A percentile compares a stretch with the other conserved stretches of the same genome.
phyloP scores from a whole-genome alignment of 225 moss, liverwort and hornwort genomes.

The Bryoerythrophyllum caledonicum region DNA sequence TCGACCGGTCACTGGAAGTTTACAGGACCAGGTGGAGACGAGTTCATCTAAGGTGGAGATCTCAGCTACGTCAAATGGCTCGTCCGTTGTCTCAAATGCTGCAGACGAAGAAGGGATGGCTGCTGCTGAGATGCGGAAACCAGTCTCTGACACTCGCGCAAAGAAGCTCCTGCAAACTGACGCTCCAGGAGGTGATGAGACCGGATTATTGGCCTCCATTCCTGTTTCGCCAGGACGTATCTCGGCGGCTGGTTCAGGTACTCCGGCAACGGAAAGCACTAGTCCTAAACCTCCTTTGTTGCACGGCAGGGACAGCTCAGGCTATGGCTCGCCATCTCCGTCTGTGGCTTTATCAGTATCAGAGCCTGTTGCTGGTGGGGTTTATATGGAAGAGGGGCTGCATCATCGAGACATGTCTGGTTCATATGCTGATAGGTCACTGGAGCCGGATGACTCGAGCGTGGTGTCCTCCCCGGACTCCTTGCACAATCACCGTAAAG shows the following conservation, averaged over 20 bases:
- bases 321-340: slow-evolving; percentile 24
- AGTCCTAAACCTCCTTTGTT: slow-evolving; percentile 27
- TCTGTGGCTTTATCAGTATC: slow-evolving; percentile 24
- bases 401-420: slow-evolving; percentile 14
- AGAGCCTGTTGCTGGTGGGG: slow-evolving; percentile 19
- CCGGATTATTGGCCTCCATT: background rate
- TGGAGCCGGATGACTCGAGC: slow-evolving; percentile 15
- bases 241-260: slow-evolving; percentile 13
- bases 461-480: slow-evolving; percentile 26
- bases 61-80: slow-evolving; percentile 25
- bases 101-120: slow-evolving; percentile 6
- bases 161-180: slow-evolving; percentile 6
- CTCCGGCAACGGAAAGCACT: slow-evolving; percentile 12
- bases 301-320: too few relatives aligned
- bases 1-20: background rate
- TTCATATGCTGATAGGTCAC: slow-evolving; percentile 23
- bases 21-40: slow-evolving; percentile 5
- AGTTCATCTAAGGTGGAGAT: background rate
- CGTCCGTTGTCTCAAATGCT: slow-evolving; percentile 7
- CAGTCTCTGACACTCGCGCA: slow-evolving; percentile 5
- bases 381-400: slow-evolving; percentile 22
- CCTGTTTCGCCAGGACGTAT: slow-evolving; percentile 15
- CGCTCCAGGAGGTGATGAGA: background rate
- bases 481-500: slow-evolving; percentile 19
- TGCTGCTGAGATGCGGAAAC: slow-evolving; percentile 10